Percentiles rank a stretch among this genome's conserved stretches.
Conservation (phyloP, 768 basidiomycete genomes). For the Cystobasidium ongulense region DNA sequence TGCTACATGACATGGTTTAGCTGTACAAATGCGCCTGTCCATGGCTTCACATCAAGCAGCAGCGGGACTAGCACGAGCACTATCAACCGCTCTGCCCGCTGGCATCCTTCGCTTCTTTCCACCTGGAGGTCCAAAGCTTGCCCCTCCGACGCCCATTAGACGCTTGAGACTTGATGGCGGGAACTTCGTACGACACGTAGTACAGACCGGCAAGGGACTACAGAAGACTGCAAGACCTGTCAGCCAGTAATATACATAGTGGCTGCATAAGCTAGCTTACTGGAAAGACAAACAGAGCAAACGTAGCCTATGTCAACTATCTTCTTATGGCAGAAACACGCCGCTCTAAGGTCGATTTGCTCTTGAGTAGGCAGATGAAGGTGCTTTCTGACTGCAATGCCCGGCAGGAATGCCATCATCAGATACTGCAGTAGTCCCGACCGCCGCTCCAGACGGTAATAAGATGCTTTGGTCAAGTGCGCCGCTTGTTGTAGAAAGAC, state of each 20-base stretch:
- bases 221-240: slow-evolving; percentile 36
- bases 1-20: too few species aligned
- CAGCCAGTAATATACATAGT: background rate
- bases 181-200: slow-evolving; percentile 40
- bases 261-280: slow-evolving; percentile 51
- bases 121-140: background rate
- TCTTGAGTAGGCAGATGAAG: slow-evolving; percentile 86
- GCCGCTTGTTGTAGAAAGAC: slow-evolving; percentile 97
- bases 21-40: too few species aligned
- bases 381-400: slow-evolving; percentile 62
- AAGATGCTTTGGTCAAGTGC: slow-evolving; percentile 88
- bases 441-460: slow-evolving; percentile 70
- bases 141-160: slow-evolving; percentile 22
- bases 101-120: slow-evolving; percentile 23
- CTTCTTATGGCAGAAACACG: slow-evolving; percentile 96
- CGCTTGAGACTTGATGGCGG: slow-evolving; percentile 31
- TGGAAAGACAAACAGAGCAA: slow-evolving; percentile 95
- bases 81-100: background rate
- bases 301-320: slow-evolving; percentile 95
- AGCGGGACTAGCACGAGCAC: background rate
- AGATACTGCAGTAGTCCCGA: slow-evolving; percentile 88
- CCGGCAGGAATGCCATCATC: slow-evolving; percentile 72
- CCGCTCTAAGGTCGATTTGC: slow-evolving; percentile 90
- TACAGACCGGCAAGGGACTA: slow-evolving; percentile 38
- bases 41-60: background rate